These are phyloP conservation scores for Drechslerella stenobrocha DNA, from an alignment of 2,329 filamentous ascomycete species.

Conservation along the genomic window DNA sequence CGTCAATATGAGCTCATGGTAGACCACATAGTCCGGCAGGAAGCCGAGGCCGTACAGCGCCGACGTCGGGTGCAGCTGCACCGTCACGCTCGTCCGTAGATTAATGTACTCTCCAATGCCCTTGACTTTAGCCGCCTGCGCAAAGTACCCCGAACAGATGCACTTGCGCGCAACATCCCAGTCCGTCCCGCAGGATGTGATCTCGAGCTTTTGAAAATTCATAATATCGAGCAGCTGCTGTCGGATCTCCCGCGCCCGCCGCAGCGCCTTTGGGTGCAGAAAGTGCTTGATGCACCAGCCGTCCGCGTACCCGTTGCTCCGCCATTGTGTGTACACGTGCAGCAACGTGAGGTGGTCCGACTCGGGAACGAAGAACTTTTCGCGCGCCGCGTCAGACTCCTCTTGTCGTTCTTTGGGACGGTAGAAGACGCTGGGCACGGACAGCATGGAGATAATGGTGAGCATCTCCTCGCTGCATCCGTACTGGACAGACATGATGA, in stretches of 20 bases:
- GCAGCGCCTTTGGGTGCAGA: slow-evolving; percentile 88
- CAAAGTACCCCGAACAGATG: slow-evolving; percentile 97
- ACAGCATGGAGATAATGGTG: slow-evolving; percentile 97
- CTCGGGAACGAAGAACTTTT: slow-evolving; percentile 98
- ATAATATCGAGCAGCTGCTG: slow-evolving; percentile 94
- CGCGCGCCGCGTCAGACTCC: slow-evolving; percentile 89
- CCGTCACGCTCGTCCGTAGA: slow-evolving; percentile 86
- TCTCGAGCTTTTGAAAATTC: slow-evolving; percentile 84
- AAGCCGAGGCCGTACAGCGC: slow-evolving; percentile 91
- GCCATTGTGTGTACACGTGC: slow-evolving; percentile 96
- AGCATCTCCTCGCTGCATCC: slow-evolving; percentile 96
- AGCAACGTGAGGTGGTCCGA: slow-evolving; percentile 94
- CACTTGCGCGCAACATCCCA: slow-evolving; percentile 95
- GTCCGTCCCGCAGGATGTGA: slow-evolving; percentile 88
- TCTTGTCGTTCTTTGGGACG: slow-evolving; percentile 94
- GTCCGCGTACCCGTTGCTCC: slow-evolving; percentile 83
- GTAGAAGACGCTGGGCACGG: slow-evolving; percentile 95
- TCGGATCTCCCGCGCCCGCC: slow-evolving; percentile 88
- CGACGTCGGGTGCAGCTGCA: slow-evolving; percentile 91
- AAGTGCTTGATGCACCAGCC: slow-evolving; percentile 93
- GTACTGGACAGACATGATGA: slow-evolving; percentile 88
- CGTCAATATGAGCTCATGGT: slow-evolving; percentile 96
- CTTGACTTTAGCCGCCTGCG: slow-evolving; percentile 93
- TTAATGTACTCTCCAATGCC: slow-evolving; percentile 98
- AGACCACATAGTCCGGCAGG: slow-evolving; percentile 93